phyloP scores from a whole-genome alignment of 2,329 filamentous ascomycete genomes.

The Rhinocladiella similis region DNA sequence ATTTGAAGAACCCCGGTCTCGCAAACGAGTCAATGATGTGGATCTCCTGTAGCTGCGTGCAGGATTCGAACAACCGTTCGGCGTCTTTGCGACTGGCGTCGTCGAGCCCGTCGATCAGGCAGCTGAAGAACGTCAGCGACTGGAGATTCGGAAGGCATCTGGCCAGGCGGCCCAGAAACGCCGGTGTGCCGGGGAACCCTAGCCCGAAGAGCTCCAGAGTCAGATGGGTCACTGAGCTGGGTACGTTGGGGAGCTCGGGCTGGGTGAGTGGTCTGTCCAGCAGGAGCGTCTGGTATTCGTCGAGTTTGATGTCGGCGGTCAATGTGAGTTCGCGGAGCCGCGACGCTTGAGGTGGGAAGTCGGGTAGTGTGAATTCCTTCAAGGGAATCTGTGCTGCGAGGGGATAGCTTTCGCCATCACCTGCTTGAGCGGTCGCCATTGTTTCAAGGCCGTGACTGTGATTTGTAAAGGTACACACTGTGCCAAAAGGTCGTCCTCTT shows the following conservation, averaged over 20 bases:
- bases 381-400: conserved; percentile 50
- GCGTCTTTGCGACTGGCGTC: conserved; percentile 41
- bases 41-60: conserved; percentile 40
- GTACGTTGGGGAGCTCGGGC: conserved; percentile 38
- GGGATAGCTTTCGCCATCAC: conserved; percentile 24
- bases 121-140: conserved; percentile 47
- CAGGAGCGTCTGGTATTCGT: conserved; percentile 46
- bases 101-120: conserved; percentile 47
- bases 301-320: conserved; percentile 51
- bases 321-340: conserved; percentile 47
- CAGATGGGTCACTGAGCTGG: conserved; percentile 42
- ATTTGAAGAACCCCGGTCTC: conserved; percentile 41
- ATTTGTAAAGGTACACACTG: too few species aligned
- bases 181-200: conserved; percentile 42
- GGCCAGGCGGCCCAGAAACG: conserved; percentile 44
- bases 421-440: not conserved
- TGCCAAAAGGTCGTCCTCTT: too few species aligned
- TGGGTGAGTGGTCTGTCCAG: conserved; percentile 21
- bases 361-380: conserved; percentile 45
- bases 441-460: too few species aligned
- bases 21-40: conserved; percentile 52
- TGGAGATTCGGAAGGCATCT: conserved; percentile 43
- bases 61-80: conserved; percentile 40
- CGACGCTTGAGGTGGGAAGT: conserved; percentile 46
- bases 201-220: conserved; percentile 52